Conservation (phyloP, 202 grass and related monocot genomes). For the Panicum virgatum region DNA sequence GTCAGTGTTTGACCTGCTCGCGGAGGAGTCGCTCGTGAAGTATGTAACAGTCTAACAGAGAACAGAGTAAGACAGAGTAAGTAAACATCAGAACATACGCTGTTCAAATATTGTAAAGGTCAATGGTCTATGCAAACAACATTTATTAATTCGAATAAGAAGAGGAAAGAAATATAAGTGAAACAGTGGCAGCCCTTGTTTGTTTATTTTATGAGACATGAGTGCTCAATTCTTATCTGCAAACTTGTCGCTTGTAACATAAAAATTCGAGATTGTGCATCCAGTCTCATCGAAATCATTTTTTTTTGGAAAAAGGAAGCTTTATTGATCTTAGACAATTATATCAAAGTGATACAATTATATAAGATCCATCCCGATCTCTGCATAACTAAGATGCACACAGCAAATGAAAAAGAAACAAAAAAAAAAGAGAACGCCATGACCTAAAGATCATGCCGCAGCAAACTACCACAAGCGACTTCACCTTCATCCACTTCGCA, state of each 20-base stretch:
- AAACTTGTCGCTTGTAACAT: constrained; percentile 27
- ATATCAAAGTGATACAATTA: too few species aligned
- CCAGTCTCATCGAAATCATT: constrained; percentile 48
- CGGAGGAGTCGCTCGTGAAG: too few species aligned
- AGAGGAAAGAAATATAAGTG: not conserved
- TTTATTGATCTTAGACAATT: too few species aligned
- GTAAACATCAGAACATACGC: not conserved
- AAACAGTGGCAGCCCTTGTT: not conserved
- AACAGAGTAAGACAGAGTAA: not conserved
- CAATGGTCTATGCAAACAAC: not conserved
- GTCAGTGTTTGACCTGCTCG: too few species aligned
- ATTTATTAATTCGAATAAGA: not conserved
- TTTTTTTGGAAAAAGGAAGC: too few species aligned
- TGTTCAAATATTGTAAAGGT: not conserved
- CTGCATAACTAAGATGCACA: too few species aligned
- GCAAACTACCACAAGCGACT: too few species aligned
- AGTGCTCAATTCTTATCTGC: constrained; percentile 14
- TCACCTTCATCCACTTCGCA: too few species aligned
- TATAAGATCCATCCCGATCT: too few species aligned
- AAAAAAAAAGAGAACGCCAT: too few species aligned
- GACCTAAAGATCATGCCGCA: too few species aligned
- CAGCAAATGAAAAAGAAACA: too few species aligned
- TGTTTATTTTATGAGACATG: not conserved
- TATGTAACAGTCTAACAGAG: not conserved
- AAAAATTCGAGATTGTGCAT: constrained; percentile 25